Base-by-base conservation (phyloP, 2,329 filamentous ascomycete genomes). In the Fusarium verrucosum region DNA sequence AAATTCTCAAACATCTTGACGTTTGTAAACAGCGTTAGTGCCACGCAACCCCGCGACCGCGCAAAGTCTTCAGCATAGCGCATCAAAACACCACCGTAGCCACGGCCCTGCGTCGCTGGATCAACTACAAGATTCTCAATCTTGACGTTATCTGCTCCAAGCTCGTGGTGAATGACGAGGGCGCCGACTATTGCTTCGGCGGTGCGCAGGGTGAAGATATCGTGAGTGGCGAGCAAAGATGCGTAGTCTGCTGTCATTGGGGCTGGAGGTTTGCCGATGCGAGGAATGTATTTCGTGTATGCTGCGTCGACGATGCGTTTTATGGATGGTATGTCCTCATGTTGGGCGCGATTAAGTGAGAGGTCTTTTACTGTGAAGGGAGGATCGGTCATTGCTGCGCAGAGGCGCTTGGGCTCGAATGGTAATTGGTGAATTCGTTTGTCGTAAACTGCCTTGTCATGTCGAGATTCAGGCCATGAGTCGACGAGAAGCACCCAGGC, bases 161-260 rank as follows among this genome's bases (percentile, higher is more conserved):
- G 20, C 16, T 72, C 25, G 5, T 73, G 40, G 1, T 30, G 19
- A 4, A 72, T 46, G 2, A 76, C 45, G 20, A 79, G 68, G 6
- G 76, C 74, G 6, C 76, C 76, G 6, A 73, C 59, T 1, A 71
- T 58, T 0, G 11, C 17, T 3, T 47, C 13, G n/a, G 6, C 70
- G 53, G n/a, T 62, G 54, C 1, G 56, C 5, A 79, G 56, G 13
- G 30, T 62, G 17, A 51, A 79, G 59, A 32, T 30, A 2, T 73
- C 58, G 14, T 68, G 65, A 1, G 65, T 65, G 7, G 62, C n/a
- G 35, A 79, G 64, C 2, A 78, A 61, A 5, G 62, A 23, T 7
- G 22, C 4, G 38, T 78, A 78, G 56, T 79, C 68, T n/a, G 69
- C 62, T 3, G 57, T 68, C 77, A 79, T 79, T 2, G 77, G 76